Evolutionary conservation across 2,329 filamentous ascomycete genomes (phyloP), one percentile per base, ranked within the genome.

Genomic region (Epichloe sylvatica): DNA sequence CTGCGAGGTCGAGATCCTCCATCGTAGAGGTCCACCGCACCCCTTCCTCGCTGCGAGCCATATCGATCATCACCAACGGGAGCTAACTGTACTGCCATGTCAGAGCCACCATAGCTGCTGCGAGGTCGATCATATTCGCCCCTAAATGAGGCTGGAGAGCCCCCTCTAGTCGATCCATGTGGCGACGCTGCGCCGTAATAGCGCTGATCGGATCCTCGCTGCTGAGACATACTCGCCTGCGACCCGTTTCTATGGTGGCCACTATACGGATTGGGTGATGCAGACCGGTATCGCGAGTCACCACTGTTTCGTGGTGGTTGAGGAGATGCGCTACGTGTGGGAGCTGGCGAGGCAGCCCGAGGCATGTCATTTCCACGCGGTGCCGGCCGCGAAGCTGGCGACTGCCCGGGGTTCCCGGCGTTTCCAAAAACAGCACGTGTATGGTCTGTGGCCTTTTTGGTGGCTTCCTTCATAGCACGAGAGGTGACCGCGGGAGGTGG

Each of bases 391-490:
- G 81, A 74, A 38, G 68, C 70, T 12, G 67, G 60, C 5, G 70
- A 64, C 15, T 61, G 64, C 43, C 58, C n/a, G n/a, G n/a, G 60
- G 46, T 57, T 56, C 21, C 51, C 59, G 9, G 52, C 50, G 11
- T 55, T 54, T 33, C 52, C 52, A 64, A 94, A 92, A 71, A 96
- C 83, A 60, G 77, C 88, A 41, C 87, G 79, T 3, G 86, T 87
- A 65, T 96, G 86, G 43, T 82, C 80, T 21, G 85, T 80, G 60
- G 91, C 96, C 65, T 89, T 89, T 89, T 94, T 84, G 0, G 89
- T 92, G 4, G 90, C 87, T 65, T 94, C 86, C 62, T 95, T 87
- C 94, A 98, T 98, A 45, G 92, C 87, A 54, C 84, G 86, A 4
- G 88, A 86, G 0, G 94, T 98, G 53, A 94, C 88, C 1, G 92